Evolutionary conservation across 192 early-diverging fungal species (phyloP).

Genomic region (Rhizoclosmatium sp.): DNA sequence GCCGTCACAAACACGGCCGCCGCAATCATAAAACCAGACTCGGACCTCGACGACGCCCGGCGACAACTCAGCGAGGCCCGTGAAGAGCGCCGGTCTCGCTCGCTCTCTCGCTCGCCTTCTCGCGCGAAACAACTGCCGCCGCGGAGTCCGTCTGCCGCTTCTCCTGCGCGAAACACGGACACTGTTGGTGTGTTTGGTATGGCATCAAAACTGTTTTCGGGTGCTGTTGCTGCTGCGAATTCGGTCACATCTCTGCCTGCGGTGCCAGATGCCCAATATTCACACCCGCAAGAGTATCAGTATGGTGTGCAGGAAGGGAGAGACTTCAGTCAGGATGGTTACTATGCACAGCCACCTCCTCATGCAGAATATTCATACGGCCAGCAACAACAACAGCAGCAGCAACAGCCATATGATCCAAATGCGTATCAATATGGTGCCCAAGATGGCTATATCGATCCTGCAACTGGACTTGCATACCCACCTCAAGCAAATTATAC

Average conservation of each 20-base stretch:
- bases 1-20: conserved; percentile 28
- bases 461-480: not conserved
- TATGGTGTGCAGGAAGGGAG: conserved; percentile 27
- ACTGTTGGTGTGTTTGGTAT: conserved; percentile 11
- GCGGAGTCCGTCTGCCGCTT: not conserved
- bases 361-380: not conserved
- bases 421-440: not conserved
- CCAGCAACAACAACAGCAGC: not conserved
- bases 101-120: not conserved
- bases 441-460: not conserved
- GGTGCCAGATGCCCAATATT: not conserved
- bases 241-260: not conserved
- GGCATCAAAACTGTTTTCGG: conserved; percentile 20
- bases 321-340: not conserved
- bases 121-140: not conserved
- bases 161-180: not conserved
- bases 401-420: not conserved
- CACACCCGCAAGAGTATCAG: conserved; percentile 9
- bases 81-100: conserved; percentile 6
- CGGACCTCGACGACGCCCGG: conserved; percentile 11
- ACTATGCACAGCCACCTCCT: not conserved
- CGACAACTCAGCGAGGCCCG: not conserved
- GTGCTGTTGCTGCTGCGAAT: not conserved
- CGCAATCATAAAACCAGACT: conserved; percentile 12
- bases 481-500: not conserved